Percentiles rank a stretch among this genome's conserved stretches.
These are phyloP conservation scores for Pseudocercospora eumusae DNA, from an alignment of 2,329 filamentous ascomycete species.

Conservation along the genomic window DNA sequence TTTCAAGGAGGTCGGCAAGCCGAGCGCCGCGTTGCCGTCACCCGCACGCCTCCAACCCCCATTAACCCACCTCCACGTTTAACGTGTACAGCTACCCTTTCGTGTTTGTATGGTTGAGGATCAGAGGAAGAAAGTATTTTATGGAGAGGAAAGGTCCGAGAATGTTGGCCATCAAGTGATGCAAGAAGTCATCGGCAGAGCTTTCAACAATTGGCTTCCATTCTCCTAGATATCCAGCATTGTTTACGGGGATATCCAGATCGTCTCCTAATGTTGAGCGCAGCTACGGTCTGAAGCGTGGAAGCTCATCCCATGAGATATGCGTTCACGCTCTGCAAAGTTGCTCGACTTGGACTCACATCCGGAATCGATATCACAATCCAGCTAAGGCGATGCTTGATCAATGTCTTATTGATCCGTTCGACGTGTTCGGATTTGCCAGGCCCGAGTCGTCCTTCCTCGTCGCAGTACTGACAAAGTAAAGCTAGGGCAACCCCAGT, in stretches of 20 bases:
- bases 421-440: neutral
- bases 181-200: constrained; percentile 49
- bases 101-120: too few species aligned
- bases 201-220: constrained; percentile 29
- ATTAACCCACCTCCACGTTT: too few species aligned
- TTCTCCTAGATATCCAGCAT: constrained; percentile 34
- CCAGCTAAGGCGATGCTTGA: constrained; percentile 76
- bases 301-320: constrained; percentile 67
- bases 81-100: too few species aligned
- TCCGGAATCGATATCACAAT: constrained; percentile 77
- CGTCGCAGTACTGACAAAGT: constrained; percentile 70
- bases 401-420: constrained; percentile 66
- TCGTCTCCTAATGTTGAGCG: too few species aligned
- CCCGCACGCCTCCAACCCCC: neutral
- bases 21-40: neutral
- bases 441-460: constrained; percentile 52
- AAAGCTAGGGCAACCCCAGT: constrained; percentile 75
- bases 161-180: constrained; percentile 48
- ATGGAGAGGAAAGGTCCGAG: constrained; percentile 43
- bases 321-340: constrained; percentile 87
- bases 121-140: constrained; percentile 49
- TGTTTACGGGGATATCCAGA: constrained; percentile 42
- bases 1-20: neutral
- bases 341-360: constrained; percentile 80
- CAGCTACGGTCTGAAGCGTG: neutral